Evolutionary conservation across 1,284 basidiomycete species (phyloP), one percentile per base, ranked within the genome.

Genomic region (Tylopilus orsonianus): DNA sequence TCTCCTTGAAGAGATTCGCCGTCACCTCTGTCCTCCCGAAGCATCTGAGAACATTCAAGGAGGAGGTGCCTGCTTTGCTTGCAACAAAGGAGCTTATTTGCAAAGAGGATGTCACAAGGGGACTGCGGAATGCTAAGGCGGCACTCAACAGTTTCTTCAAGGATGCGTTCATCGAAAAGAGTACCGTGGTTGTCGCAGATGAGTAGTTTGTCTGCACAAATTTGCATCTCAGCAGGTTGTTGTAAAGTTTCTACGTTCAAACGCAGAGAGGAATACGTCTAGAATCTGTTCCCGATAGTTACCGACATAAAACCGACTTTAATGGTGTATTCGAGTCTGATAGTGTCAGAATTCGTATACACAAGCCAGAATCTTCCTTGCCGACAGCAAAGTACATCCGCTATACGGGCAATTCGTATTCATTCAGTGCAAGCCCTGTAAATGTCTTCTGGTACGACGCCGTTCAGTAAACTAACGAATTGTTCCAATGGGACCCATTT

Each of bases 371-470:
- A 32, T 16, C 19, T 24, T 23, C 24, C 4, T 20, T 13, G n/a
- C 12, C 14, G n/a, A n/a, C n/a, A n/a, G n/a, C n/a, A n/a, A n/a
- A n/a, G n/a, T n/a, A n/a, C n/a, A n/a, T n/a, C n/a, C n/a, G n/a
- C n/a, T n/a, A n/a, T n/a, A n/a, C 24, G 4, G 8, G n/a, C 14
- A 26, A 23, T 8, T 6, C 6, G 23, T 16, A 13, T 19, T 37
- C 34, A 61, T 33, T 34, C 39, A 9, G 47, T 59, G 29, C 62
- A 64, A 8, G 56, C 48, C 1, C 8, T 26, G 22, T 60, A 71
- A 6, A 78, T 54, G 41, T 73, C 61, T 2, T 49, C 50, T 0
- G 76, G 76, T 38, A 77, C 64, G 38, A 74, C 65, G 1, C 52
- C 54, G 19, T 68, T 62, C 19, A 79, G 53, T 30, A 67, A 46